Evolutionary conservation across 2,329 filamentous ascomycete species (phyloP), one percentile per base, ranked within the genome.

Genomic region (Fusarium sp.): DNA sequence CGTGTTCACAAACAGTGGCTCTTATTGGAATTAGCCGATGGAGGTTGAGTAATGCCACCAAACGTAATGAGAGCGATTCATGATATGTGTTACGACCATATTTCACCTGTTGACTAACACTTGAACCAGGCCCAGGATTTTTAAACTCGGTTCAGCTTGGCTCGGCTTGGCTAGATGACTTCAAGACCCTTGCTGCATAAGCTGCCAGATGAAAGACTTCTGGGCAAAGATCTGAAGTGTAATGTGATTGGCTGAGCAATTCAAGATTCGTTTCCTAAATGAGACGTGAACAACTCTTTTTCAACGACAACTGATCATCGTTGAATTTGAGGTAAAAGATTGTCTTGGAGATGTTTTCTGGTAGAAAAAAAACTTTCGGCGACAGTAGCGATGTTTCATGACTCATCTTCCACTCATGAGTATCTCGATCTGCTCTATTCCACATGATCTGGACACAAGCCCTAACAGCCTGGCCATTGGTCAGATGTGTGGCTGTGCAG

Each of bases 181-280:
- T 31, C 19, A 44, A 31, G 41, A 72, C 52, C 69, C 70, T 73
- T 70, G 70, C 41, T 65, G 66, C 70, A 72, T 72, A 46, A 58
- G 42, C 35, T 62, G 55, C 27, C 66, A 51, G 42, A 44, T 14
- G 45, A 48, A 73, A 42, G 67, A 63, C 66, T 54, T 35, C 45
- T 69, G 51, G 55, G 45, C 39, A 70, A 56, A 42, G 5, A 5
- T 14, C 10, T 15, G 38, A 16, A 60, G n/a, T 23, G 23, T 29
- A 48, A 41, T 23, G 38, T 73, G 63, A 73, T 73, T 73, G 70
- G 70, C 18, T 29, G 15, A 18, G n/a, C n/a, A 39, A 45, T 59
- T 65, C 38, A 41, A 65, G 56, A 41, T 42, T 67, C 33, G n/a
- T 45, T 70, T 55, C 70, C 57, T 41, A 63, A 60, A 61, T n/a